A percentile compares a stretch with the other conserved stretches of the same genome.
These are phyloP conservation scores for Handroanthus guayacan DNA, from an alignment of 257 asterid species.

Conservation along the genomic window DNA sequence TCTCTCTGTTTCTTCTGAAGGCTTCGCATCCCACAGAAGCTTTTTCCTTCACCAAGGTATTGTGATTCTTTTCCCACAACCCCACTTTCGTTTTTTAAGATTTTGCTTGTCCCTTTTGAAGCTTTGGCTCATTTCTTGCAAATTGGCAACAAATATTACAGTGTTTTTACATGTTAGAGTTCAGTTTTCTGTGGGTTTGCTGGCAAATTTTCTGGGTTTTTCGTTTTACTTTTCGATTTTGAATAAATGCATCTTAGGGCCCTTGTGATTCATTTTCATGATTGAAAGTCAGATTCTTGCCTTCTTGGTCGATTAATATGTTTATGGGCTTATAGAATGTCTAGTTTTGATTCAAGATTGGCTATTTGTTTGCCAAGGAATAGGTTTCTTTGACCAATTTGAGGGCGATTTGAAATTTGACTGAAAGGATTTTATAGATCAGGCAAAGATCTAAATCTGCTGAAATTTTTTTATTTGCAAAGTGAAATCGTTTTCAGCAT, in stretches of 20 bases:
- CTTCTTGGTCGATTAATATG: constrained; percentile 12
- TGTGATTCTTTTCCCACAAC: background rate
- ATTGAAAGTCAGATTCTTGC: background rate
- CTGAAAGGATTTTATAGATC: background rate
- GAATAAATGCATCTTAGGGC: background rate
- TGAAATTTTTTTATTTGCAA: background rate
- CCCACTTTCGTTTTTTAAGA: background rate
- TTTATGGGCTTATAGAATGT: background rate
- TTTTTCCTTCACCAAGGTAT: constrained; percentile 38
- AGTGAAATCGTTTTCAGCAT: background rate
- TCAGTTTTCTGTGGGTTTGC: background rate
- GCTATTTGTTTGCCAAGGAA: background rate
- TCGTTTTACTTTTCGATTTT: background rate
- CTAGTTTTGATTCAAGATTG: no score
- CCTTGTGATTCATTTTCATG: background rate
- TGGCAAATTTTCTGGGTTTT: background rate
- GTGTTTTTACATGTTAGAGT: background rate
- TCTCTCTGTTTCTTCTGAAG: background rate
- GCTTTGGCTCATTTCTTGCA: background rate
- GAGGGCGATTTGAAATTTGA: background rate
- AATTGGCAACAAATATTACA: background rate
- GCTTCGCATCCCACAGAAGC: constrained; percentile 41
- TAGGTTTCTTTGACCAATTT: background rate
- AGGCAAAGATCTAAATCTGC: background rate
- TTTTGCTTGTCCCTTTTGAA: background rate